These are phyloP conservation scores for Ophiostoma perfectum DNA, from an alignment of 2,329 filamentous ascomycete genomes.

Conservation along the genomic window DNA sequence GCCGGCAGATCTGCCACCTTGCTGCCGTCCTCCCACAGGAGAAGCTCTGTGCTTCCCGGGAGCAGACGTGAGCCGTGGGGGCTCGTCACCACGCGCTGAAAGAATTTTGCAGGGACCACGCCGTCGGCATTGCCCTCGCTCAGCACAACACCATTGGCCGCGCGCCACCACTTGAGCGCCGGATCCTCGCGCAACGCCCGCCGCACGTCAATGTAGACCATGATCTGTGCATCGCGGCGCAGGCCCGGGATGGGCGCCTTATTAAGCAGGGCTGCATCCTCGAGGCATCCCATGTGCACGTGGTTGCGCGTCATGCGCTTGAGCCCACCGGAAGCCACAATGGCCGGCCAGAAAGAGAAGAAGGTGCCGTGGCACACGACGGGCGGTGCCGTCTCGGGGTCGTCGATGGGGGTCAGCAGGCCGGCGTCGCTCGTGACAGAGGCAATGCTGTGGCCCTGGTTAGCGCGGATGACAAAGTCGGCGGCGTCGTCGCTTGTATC, in stretches of 20 bases:
- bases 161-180: constrained; percentile 66
- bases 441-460: constrained; percentile 82
- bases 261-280: not conserved
- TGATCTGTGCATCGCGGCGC: constrained; percentile 67
- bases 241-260: constrained; percentile 61
- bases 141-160: constrained; percentile 71
- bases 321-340: constrained; percentile 71
- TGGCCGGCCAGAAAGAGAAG: constrained; percentile 69
- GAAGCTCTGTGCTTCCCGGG: constrained; percentile 30
- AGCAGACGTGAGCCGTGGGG: constrained; percentile 38
- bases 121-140: constrained; percentile 57
- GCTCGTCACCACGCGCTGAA: constrained; percentile 63
- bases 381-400: constrained; percentile 55
- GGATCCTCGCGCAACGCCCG: constrained; percentile 54
- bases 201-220: constrained; percentile 71
- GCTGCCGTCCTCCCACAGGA: constrained; percentile 66
- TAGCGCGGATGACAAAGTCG: constrained; percentile 84
- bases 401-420: constrained; percentile 63
- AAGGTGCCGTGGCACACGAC: constrained; percentile 85
- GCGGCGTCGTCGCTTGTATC: constrained; percentile 38
- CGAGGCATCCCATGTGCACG: constrained; percentile 67
- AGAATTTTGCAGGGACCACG: constrained; percentile 60
- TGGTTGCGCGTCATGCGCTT: constrained; percentile 79
- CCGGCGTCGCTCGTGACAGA: constrained; percentile 60
- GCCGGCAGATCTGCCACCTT: constrained; percentile 62